A percentile compares a stretch with the other conserved stretches of the same genome.
Evolutionary conservation across 2,329 filamentous ascomycete species (phyloP).

Genomic region (Emmonsiellopsis sp.): DNA sequence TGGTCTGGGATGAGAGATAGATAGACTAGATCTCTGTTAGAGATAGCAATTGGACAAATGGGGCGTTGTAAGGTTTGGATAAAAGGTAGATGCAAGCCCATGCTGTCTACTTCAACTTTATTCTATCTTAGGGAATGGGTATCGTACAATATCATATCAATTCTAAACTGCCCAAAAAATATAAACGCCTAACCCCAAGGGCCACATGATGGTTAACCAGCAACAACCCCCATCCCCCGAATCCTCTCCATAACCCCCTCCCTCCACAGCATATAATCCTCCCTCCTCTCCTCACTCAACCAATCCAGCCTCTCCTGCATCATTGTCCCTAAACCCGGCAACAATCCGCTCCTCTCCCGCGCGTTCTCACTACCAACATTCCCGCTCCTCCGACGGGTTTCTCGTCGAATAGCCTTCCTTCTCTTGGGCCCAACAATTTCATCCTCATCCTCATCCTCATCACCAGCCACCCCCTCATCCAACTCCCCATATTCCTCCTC

Average conservation of each 20-base stretch:
- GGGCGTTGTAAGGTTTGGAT: neutral
- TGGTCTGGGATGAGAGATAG: no score
- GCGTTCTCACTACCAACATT: conserved; percentile 5
- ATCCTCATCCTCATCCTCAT: conserved; percentile 25
- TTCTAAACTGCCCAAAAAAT: neutral
- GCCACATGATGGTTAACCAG: neutral
- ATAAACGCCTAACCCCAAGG: neutral
- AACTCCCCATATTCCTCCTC: conserved; percentile 2
- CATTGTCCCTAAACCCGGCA: conserved; percentile 42
- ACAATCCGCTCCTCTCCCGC: conserved; percentile 24
- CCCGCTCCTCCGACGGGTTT: neutral
- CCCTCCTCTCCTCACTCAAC: conserved; percentile 35
- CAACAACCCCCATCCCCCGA: conserved; percentile 15
- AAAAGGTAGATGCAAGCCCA: neutral
- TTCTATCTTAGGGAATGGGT: neutral
- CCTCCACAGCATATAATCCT: conserved; percentile 38
- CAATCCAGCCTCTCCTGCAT: conserved; percentile 42
- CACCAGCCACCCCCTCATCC: conserved; percentile 14
- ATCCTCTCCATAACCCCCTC: conserved; percentile 32
- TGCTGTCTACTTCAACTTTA: neutral
- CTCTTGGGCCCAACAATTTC: conserved; percentile 20
- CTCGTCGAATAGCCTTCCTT: conserved; percentile 14
- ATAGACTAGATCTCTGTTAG: neutral
- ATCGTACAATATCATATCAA: neutral
- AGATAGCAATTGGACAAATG: neutral